phyloP scores from a whole-genome alignment of 1,284 basidiomycete genomes.

The Volvariella surrecta region DNA sequence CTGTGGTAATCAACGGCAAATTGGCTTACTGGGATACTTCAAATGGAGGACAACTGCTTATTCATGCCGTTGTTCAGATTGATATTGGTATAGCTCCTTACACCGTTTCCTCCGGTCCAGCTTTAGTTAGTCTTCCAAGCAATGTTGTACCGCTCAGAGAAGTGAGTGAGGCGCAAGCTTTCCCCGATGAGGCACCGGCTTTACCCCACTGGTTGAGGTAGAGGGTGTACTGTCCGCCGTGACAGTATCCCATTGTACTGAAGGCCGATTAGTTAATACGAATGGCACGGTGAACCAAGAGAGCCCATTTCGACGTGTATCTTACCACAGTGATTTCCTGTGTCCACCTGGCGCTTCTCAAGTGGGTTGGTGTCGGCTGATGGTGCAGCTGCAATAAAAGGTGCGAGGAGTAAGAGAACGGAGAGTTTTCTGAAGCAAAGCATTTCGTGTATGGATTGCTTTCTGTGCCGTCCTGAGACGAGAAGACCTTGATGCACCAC shows the following conservation, averaged over 20 bases:
- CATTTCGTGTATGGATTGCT: too few relatives aligned
- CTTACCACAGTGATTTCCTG: constrained; percentile 24
- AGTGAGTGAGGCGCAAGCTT: constrained; percentile 44
- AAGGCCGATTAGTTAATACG: too few relatives aligned
- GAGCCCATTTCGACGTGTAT: not conserved
- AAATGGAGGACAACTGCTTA: constrained; percentile 43
- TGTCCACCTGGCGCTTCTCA: constrained; percentile 22
- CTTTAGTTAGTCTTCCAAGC: constrained; percentile 47
- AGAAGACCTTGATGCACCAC: too few relatives aligned
- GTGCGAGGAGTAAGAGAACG: constrained; percentile 15
- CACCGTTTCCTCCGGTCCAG: constrained; percentile 41
- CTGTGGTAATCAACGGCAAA: not conserved
- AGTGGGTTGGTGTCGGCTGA: constrained; percentile 11
- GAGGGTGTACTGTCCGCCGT: constrained; percentile 38
- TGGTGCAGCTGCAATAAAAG: constrained; percentile 22
- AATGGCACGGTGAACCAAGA: not conserved
- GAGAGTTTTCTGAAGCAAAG: constrained; percentile 13
- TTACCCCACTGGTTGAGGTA: constrained; percentile 46
- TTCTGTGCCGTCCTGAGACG: too few relatives aligned
- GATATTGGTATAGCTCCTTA: constrained; percentile 59
- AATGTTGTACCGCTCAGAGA: constrained; percentile 36
- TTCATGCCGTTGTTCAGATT: constrained; percentile 44
- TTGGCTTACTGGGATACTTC: constrained; percentile 41
- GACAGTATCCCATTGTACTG: constrained; percentile 45
- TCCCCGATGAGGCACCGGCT: constrained; percentile 36